Evolutionary conservation across 495 filamentous ascomycete genomes (phyloP), one percentile per base, ranked within the genome.

Genomic region (Margaritispora aquatica): DNA sequence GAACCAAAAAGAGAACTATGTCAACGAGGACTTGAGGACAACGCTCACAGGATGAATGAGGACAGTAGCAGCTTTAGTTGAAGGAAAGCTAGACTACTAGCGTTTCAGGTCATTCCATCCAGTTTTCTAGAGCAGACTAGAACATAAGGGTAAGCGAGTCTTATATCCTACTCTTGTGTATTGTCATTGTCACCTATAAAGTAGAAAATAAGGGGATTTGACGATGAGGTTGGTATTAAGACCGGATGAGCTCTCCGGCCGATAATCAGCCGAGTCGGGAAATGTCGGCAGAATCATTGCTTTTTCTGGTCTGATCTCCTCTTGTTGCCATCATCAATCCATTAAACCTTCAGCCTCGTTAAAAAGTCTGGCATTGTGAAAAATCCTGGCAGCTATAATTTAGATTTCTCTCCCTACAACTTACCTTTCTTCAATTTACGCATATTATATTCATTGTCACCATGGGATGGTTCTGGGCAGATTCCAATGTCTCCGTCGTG

Each of bases 401-500:
- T 44, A 3, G 11, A n/a, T 17, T 9, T 3, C 38, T 10, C 8
- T 3, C 17, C 19, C 38, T 7, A 10, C 38, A 8, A 44, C 17
- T n/a, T n/a, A 44, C 17, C 15, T n/a, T 3, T 8, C 15, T 10
- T 44, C 38, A 15, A 44, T 3, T n/a, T 3, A 44, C 4, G 19
- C 15, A 9, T 10, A 44, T 23, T 24, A 19, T 24, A 50, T 24
- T 22, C 3, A 10, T 10, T 19, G 5, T 26, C 41, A 62, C 19
- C 41, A 97, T 98, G 94, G 94, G 94, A 62, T 98, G 95, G 95
- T 98, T 98, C 66, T 98, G 94, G 94, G 88, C 92, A 73, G 92
- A 98, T 26, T 63, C 69, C 82, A 69, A 51, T 13, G 55, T 61
- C 36, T 60, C 71, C 70, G 56, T 75, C 71, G 68, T 81, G 21